Base-by-base conservation (phyloP, 2,329 filamentous ascomycete species). In the Xylariaceae sp. region DNA sequence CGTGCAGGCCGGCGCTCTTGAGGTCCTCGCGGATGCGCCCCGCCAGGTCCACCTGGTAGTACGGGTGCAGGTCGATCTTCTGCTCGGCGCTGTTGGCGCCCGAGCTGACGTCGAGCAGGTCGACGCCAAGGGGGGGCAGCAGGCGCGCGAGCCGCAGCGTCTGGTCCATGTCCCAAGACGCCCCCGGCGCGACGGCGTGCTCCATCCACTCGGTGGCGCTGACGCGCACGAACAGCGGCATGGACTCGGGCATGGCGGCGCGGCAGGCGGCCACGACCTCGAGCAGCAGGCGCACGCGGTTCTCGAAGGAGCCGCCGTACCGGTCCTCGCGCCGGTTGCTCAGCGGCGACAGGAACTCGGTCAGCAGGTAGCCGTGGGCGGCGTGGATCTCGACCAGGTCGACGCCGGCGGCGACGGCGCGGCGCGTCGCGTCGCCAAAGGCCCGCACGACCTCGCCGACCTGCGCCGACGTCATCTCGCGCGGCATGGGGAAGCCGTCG, bases 51-150 rank as follows among this genome's bases (percentile, higher is more conserved):
- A 79, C 71, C 64, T 94, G 88, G 66, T 84, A 90, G 24, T 70
- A 75, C 2, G 79, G 76, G 28, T 74, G 70, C 10, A 68, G 49
- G 14, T 72, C 58, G 43, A 86, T 75, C 53, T 77, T 65, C 52
- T 83, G 78, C 28, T 59, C 55, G 22, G 65, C 58, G 53, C 77
- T 72, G 53, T 84, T 83, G 24, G 84, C 89, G 21, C 79, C 86
- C 1, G 78, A 80, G 47, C 80, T 87, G 37, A 94, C 76, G 55
- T 95, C 89, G 19, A 94, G 68, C 12, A 94, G 64, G 55, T 95
- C 89, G 27, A 94, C 72, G 19, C 89, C 89, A 10, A 70, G 65
- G 0, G 71, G 73, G 0, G 84, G 82, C 1, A 95, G 71, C 8
- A 81, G 63, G 52, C 74, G 70, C 11, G 85, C 83, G 3, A 92